Evolutionary conservation across 2,329 filamentous ascomycete species (phyloP).

Genomic region (Ceratocystis destructans): DNA sequence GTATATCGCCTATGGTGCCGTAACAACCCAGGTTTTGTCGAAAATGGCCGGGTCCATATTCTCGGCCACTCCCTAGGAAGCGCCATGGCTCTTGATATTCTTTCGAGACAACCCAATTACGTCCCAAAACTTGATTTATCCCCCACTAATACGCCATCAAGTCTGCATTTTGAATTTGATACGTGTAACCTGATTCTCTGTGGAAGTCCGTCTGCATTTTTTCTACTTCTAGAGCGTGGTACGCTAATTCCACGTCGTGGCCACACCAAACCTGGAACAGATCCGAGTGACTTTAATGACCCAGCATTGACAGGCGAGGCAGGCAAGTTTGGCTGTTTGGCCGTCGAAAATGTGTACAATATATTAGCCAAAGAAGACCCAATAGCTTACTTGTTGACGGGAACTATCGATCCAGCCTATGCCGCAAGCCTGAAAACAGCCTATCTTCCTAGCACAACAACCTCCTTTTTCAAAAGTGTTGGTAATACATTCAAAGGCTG

Average conservation of each 20-base stretch:
- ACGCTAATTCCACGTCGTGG: constrained; percentile 62
- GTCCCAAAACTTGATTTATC: constrained; percentile 40
- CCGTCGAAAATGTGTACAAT: constrained; percentile 95
- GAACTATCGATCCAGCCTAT: constrained; percentile 71
- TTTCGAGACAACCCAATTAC: constrained; percentile 73
- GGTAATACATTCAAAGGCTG: constrained; percentile 49
- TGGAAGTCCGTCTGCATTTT: constrained; percentile 85
- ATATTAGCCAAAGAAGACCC: constrained; percentile 58
- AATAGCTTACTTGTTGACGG: constrained; percentile 85
- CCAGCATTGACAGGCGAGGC: constrained; percentile 57
- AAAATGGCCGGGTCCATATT: constrained; percentile 73
- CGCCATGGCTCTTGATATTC: constrained; percentile 83
- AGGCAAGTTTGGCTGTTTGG: constrained; percentile 75
- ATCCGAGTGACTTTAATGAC: constrained; percentile 44
- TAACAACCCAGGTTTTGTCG: constrained; percentile 77
- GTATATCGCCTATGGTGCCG: constrained; percentile 92
- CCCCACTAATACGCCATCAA: constrained; percentile 29
- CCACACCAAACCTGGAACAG: constrained; percentile 59
- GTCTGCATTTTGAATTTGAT: constrained; percentile 72
- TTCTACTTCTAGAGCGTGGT: constrained; percentile 67
- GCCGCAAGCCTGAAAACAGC: constrained; percentile 63
- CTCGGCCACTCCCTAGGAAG: constrained; percentile 89
- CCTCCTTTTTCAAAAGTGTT: constrained; percentile 51
- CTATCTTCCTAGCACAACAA: constrained; percentile 59
- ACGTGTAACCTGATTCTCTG: constrained; percentile 79